These are phyloP conservation scores for Fonsecaea multimorphosa DNA, from an alignment of 2,329 filamentous ascomycete genomes.

Conservation along the genomic window DNA sequence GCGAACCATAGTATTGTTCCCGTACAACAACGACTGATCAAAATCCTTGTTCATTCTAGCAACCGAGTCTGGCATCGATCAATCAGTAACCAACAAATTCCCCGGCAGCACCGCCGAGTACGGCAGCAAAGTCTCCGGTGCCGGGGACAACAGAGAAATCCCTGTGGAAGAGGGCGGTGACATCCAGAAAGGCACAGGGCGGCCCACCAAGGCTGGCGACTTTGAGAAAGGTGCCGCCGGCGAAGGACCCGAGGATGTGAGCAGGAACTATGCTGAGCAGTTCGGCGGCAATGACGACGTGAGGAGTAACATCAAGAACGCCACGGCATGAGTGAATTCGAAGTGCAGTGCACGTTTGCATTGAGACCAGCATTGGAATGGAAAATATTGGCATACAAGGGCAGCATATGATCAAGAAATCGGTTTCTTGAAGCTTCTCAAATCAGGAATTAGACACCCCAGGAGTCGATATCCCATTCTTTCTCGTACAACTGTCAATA, in stretches of 20 bases:
- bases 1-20: too few relatives aligned
- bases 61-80: constrained; percentile 51
- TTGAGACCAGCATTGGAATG: not conserved
- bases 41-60: constrained; percentile 2
- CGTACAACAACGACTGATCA: not conserved
- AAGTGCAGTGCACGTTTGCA: not conserved
- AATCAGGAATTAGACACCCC: not conserved
- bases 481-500: not conserved
- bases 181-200: constrained; percentile 38
- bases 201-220: constrained; percentile 46
- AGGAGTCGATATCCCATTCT: not conserved
- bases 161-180: constrained; percentile 51
- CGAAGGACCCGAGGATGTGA: constrained; percentile 38
- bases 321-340: not conserved
- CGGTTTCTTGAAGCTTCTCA: not conserved
- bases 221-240: constrained; percentile 42
- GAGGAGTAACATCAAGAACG: constrained; percentile 31
- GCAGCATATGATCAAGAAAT: not conserved
- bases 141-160: constrained; percentile 49
- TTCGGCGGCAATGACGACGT: constrained; percentile 35
- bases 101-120: constrained; percentile 47
- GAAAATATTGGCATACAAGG: constrained; percentile 1
- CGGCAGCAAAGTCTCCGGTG: constrained; percentile 45
- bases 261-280: constrained; percentile 22
- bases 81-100: constrained; percentile 49